phyloP scores from a whole-genome alignment of 768 basidiomycete genomes.

The Mrakia hoshinonis region DNA sequence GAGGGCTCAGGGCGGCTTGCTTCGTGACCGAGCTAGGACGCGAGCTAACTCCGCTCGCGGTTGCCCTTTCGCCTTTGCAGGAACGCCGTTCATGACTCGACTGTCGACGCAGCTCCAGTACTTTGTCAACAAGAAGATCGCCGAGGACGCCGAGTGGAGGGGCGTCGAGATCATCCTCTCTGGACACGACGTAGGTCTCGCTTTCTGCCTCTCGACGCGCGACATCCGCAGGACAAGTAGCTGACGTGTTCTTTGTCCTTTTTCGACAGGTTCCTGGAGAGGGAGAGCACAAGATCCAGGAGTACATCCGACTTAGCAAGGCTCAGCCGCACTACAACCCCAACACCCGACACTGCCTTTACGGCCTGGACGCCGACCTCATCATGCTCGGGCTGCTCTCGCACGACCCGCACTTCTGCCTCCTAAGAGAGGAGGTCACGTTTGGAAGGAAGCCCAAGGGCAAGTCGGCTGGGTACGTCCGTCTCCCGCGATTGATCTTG shows the following conservation, averaged over 20 bases:
- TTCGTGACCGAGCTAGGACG: background rate
- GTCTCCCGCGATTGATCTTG: conserved; percentile 24
- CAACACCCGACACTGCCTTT: conserved; percentile 92
- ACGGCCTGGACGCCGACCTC: conserved; percentile 94
- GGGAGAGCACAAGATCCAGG: conserved; percentile 99
- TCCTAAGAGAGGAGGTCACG: conserved; percentile 94
- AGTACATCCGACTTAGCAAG: conserved; percentile 87
- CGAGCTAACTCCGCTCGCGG: background rate
- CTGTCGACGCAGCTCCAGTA: conserved; percentile 88
- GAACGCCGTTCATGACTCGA: conserved; percentile 89
- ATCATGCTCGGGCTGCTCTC: conserved; percentile 96
- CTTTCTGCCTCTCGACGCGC: background rate
- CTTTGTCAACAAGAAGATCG: conserved; percentile 96
- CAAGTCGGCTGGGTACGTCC: conserved; percentile 47
- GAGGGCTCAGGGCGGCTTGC: background rate
- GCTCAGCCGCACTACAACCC: conserved; percentile 95
- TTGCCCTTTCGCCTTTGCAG: conserved; percentile 41
- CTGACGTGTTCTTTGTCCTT: background rate
- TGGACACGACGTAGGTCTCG: conserved; percentile 65
- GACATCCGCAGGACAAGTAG: background rate
- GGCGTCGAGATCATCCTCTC: conserved; percentile 85
- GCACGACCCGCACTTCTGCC: conserved; percentile 97
- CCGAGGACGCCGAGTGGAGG: conserved; percentile 92
- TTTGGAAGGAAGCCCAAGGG: conserved; percentile 82
- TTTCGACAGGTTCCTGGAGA: conserved; percentile 65